Base-by-base conservation (phyloP, 2,329 filamentous ascomycete species). In the Celoporthe dispersa region DNA sequence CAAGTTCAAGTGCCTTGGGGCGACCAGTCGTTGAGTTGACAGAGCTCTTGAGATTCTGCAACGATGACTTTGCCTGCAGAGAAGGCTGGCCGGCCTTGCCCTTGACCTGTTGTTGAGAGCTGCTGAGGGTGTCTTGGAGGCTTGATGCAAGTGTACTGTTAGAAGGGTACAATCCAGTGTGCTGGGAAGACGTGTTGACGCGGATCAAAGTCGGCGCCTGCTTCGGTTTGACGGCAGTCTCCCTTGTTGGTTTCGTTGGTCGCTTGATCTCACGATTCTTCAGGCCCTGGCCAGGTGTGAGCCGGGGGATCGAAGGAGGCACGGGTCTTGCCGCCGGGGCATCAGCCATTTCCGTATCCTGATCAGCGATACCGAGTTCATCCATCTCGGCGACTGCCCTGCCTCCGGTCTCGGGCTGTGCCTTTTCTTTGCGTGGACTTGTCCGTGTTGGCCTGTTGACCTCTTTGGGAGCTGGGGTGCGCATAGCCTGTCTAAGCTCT, bases 131-230 rank as follows among this genome's bases (percentile, higher is more conserved):
- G 70, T 91, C 91, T 70, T 90, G 87, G 22, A 88, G 81, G 48
- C 81, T 87, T 3, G 90, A 85, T 4, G 89, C 84, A 51, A 90
- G 80, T 19, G 85, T 81, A 61, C 85, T 86, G 71, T 87, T 88
- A 1, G 88, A 85, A 14, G 88, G 86, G 67, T 90, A 86, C 71
- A 87, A 86, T 69, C 90, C 88, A 33, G 84, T 82, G 69, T 87
- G 84, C 73, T 90, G 88, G 12, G 89, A 90, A 31, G 87, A 86
- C 66, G 88, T 90, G 73, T 91, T 92, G 71, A 93, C 90, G 69
- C 87, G 88, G 75, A 92, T 94, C 69, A 91, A 88, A 3, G 92
- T 93, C 9, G 90, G 92, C 0, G 87, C 88, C 70, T 90, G 89
- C 77, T 90, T 93, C 0, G 85, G 77, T 77, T 91, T 92, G 14